Conservation (phyloP, 352 stramenopile species). For the Phytophthora podocarpi region DNA sequence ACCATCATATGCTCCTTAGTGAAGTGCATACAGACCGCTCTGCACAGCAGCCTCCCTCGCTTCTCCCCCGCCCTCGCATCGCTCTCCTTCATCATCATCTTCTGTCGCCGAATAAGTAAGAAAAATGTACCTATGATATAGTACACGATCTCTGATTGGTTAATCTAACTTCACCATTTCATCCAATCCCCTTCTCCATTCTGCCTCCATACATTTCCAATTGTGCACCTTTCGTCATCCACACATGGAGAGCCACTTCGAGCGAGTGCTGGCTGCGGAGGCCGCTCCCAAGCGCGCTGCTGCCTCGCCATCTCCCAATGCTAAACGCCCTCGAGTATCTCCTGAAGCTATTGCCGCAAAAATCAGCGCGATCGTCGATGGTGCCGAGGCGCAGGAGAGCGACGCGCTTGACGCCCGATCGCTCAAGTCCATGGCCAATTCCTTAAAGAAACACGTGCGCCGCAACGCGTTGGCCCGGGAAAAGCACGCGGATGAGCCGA, state of each 20-base stretch:
- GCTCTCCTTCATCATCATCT: constrained; percentile 6
- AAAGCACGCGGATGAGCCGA: constrained; percentile 77
- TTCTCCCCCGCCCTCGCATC: constrained; percentile 14
- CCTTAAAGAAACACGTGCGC: constrained; percentile 72
- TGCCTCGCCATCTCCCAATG: background rate
- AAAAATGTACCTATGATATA: background rate
- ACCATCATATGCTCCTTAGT: background rate
- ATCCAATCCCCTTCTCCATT: constrained; percentile 1
- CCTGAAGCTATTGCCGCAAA: constrained; percentile 22
- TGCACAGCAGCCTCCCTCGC: constrained; percentile 18
- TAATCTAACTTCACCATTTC: background rate
- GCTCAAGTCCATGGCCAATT: constrained; percentile 72
- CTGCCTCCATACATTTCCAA: background rate
- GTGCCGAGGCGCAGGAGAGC: constrained; percentile 48
- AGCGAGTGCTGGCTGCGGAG: constrained; percentile 53
- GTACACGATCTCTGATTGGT: background rate
- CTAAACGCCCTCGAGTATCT: constrained; percentile 31
- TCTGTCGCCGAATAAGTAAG: too few species aligned
- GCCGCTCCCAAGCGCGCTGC: constrained; percentile 31
- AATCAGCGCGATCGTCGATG: constrained; percentile 53
- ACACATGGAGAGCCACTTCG: constrained; percentile 66
- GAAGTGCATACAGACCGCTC: constrained; percentile 27
- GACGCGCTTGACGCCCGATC: constrained; percentile 68
- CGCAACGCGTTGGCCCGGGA: constrained; percentile 82
- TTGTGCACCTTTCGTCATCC: background rate